phyloP scores from a whole-genome alignment of 2,329 filamentous ascomycete species.

The Trichothecium roseum region DNA sequence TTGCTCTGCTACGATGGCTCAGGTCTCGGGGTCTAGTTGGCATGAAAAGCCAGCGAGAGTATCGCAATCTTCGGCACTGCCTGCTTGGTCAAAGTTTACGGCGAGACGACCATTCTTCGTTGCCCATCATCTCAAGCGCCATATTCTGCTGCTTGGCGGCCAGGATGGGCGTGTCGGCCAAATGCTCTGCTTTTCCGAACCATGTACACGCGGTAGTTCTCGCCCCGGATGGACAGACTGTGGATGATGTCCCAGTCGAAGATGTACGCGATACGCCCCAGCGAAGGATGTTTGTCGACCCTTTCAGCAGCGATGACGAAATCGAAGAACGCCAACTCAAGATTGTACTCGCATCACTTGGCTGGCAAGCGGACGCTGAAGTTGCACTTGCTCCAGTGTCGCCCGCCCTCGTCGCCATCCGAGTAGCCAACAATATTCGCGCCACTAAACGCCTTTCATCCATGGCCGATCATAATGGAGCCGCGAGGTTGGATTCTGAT shows the following conservation, averaged over 20 bases:
- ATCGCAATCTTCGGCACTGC: constrained; percentile 75
- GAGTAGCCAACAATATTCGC: constrained; percentile 58
- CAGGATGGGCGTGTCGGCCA: constrained; percentile 63
- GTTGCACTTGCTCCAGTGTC: neutral
- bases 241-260: constrained; percentile 39
- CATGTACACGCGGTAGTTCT: constrained; percentile 77
- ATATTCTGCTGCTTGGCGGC: constrained; percentile 77
- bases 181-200: constrained; percentile 71
- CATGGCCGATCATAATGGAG: too few species aligned
- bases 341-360: neutral
- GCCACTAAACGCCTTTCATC: constrained; percentile 40
- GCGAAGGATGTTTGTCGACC: constrained; percentile 68
- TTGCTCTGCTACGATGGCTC: constrained; percentile 60
- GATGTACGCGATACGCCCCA: constrained; percentile 22
- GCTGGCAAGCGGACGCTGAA: neutral
- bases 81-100: constrained; percentile 76
- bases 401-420: neutral
- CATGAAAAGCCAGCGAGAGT: constrained; percentile 55
- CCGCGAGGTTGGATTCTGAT: constrained; percentile 15
- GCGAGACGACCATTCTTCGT: constrained; percentile 61
- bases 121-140: constrained; percentile 76
- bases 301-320: constrained; percentile 62
- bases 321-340: constrained; percentile 37
- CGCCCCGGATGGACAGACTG: constrained; percentile 45
- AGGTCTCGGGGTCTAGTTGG: constrained; percentile 59